Evolutionary conservation across 192 early-diverging fungal genomes (phyloP).

Genomic region (Obelidium mucronatum): DNA sequence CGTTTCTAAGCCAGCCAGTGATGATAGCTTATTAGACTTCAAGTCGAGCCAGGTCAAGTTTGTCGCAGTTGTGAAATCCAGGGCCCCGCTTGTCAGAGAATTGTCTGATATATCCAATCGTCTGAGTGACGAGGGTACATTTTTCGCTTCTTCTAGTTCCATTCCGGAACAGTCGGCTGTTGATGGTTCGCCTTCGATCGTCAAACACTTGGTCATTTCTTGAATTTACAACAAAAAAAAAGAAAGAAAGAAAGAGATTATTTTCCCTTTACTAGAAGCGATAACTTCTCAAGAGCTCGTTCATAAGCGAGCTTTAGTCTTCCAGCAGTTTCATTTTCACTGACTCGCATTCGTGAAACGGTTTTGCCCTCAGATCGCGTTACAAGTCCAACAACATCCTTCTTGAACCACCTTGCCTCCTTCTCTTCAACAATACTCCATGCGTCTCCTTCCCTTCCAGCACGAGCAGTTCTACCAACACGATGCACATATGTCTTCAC

Average conservation of each 20-base stretch:
- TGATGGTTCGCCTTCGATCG: not conserved
- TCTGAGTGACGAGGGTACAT: conserved; percentile 2
- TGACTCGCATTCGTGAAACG: conserved; percentile 29
- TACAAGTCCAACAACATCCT: conserved; percentile 28
- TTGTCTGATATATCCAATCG: conserved; percentile 12
- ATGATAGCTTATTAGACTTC: conserved; percentile 6
- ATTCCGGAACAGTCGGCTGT: conserved; percentile 28
- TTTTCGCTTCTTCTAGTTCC: not conserved
- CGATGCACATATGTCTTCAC: conserved; percentile 92
- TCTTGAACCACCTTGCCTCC: conserved; percentile 56
- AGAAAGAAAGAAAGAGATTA: not conserved
- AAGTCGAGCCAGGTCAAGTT: conserved; percentile 22
- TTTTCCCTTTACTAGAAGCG: conserved; percentile 7
- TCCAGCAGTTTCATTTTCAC: not conserved
- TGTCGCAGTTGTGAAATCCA: not conserved
- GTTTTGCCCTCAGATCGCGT: conserved; percentile 2
- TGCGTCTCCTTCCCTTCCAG: conserved; percentile 76
- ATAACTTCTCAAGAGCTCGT: conserved; percentile 2
- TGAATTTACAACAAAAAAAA: not conserved
- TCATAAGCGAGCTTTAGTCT: conserved; percentile 12
- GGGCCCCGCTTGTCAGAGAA: not conserved
- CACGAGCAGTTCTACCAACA: conserved; percentile 92
- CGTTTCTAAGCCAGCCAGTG: conserved; percentile 9
- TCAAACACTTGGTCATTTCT: not conserved
- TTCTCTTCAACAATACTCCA: conserved; percentile 46